Percentiles rank a stretch among this genome's conserved stretches.
These are phyloP conservation scores for Penicillium atrosanguineum DNA, from an alignment of 495 filamentous ascomycete genomes.

Conservation along the genomic window DNA sequence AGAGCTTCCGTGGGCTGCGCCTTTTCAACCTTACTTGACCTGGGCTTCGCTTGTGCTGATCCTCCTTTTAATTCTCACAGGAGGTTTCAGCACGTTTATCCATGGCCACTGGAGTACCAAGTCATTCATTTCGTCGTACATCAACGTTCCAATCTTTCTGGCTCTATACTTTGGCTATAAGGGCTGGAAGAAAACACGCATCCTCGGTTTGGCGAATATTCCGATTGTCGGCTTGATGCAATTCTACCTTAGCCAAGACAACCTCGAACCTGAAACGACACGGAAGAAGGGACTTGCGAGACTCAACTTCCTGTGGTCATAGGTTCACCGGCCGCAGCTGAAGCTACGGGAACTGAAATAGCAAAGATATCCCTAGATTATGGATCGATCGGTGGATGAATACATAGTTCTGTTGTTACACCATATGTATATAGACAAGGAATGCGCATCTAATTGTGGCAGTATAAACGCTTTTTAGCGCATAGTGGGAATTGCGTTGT, in stretches of 20 bases:
- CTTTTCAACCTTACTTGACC: slow-evolving; percentile 45
- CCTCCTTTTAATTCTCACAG: not conserved
- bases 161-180: not conserved
- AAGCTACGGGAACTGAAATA: not conserved
- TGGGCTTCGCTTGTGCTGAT: slow-evolving; percentile 17
- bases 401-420: not conserved
- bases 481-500: no score
- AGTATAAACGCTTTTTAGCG: no score
- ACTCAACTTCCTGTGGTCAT: slow-evolving; percentile 7
- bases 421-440: not conserved
- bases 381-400: no score
- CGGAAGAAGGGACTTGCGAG: not conserved
- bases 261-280: not conserved
- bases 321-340: not conserved
- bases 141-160: slow-evolving; percentile 11
- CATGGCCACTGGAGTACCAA: slow-evolving; percentile 2
- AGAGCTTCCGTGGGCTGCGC: slow-evolving; percentile 44
- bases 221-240: slow-evolving; percentile 7
- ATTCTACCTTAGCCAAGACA: not conserved
- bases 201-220: slow-evolving; percentile 47
- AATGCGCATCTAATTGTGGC: not conserved
- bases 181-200: slow-evolving; percentile 43
- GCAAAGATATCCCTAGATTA: not conserved
- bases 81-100: slow-evolving; percentile 9
- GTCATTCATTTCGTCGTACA: slow-evolving; percentile 9